Evolutionary conservation across 1,139 yeast species (phyloP), one percentile per base, ranked within the genome.

Genomic region (Pneumocystis wakefieldiae): DNA sequence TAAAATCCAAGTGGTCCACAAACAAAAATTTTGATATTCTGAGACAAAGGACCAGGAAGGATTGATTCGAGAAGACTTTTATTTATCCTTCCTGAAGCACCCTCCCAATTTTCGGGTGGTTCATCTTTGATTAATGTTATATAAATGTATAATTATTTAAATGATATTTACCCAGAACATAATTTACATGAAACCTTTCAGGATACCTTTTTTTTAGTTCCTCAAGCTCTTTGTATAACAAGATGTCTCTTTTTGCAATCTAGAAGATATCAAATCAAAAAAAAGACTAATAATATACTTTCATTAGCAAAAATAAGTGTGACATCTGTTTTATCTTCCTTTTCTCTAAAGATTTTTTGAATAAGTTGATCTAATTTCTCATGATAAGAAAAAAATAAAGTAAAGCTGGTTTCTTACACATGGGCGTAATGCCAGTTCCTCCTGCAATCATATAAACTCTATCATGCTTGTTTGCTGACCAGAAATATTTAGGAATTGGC

Each of bases 391-490:
- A 62, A 53, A 19, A 17, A n/a, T 12, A 17, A 35, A 38, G 62
- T 2, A 37, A 42, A 48, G 24, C 14, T 14, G 32, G 12, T 8
- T 48, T 19, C 55, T 48, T 48, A 48, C 55, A 64, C 66, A 91
- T 80, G 67, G 97, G 98, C 38, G 97, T 88, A 76, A 92, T 89
- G 76, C 97, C 97, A 61, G 95, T 81, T 72, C 98, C 98, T 70
- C 96, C 98, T 69, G 97, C 97, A 71, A 92, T 80, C 78, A 92
- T 81, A 64, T 87, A 86, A 72, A 94, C 82, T 68, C 83, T 79
- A 71, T 86, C 82, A 76, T 82, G 92, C 77, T 84, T 82, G 79
- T 91, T 91, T 70, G 92, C 87, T 72, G 82, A 82, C 91, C 95
- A 89, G 73, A 86, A 83, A 89, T 94, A 91, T 80, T 94, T 94